Evolutionary conservation across 176 grass and related monocot genomes (phyloP), one percentile per base, ranked within the genome.

Genomic region (Aegilops bicornis): DNA sequence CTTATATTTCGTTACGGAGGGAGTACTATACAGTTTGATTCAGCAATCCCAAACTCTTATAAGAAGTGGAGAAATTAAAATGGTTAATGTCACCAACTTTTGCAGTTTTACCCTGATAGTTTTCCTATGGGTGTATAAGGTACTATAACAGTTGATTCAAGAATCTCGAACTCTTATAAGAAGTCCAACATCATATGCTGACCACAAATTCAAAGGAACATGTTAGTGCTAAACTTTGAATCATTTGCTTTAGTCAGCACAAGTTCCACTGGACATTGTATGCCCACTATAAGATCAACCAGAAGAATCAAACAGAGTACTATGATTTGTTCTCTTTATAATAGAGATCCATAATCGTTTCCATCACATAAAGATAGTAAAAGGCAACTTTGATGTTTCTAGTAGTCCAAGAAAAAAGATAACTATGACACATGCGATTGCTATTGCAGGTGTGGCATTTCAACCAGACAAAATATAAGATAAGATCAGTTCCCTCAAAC

Each of bases 351-450:
- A 61, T 66, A 48, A 23, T 17, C 47, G 22, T 87, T 76, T 69
- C 64, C 11, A 52, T 2, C 1, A 23, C 22, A 81, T 4, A 40
- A 2, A 42, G n/a, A 85, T 64, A 54, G 31, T 42, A 59, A 85
- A 64, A 88, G 7, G 3, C 11, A 84, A 62, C 17, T 77, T n/a
- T 25, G 2, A 80, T 50, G 23, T 45, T 65, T 24, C 40, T 79
- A 83, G 23, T 17, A 75, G 56, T 40, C 22, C 47, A 32, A 70
- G 42, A 67, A 86, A 86, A 69, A 33, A 63, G 42, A 73, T 7
- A 82, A 16, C 43, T 36, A 45, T 25, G 9, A 48, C 78, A 56
- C 32, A 64, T 32, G 16, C 32, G n/a, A 35, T 80, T 78, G 16
- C 6, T 72, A 84, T 5, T 31, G 30, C 7, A 40, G 48, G 47